Conservation (phyloP, 1,139 yeast genomes). For the Lodderomyces theae region DNA sequence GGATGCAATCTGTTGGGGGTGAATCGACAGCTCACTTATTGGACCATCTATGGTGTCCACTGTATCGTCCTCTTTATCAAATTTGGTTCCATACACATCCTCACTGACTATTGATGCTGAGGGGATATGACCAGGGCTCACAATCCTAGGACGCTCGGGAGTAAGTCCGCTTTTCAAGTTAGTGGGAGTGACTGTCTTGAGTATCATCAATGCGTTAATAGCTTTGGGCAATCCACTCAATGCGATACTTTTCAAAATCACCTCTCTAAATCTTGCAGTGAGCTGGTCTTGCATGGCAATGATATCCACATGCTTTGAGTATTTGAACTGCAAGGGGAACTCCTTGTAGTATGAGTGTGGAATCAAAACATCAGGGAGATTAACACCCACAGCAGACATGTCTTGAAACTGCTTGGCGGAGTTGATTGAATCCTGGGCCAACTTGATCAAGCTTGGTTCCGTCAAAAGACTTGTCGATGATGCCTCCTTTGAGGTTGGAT, state of each 20-base stretch:
- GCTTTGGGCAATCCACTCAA: conserved; percentile 81
- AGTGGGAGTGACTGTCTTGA: conserved; percentile 66
- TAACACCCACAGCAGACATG: conserved; percentile 42
- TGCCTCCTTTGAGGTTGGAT: conserved; percentile 6
- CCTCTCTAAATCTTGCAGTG: conserved; percentile 68
- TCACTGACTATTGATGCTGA: conserved; percentile 42
- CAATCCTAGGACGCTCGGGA: conserved; percentile 32
- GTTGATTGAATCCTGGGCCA: conserved; percentile 38
- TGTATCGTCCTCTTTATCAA: conserved; percentile 18
- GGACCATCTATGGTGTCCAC: conserved; percentile 47
- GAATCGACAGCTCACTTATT: conserved; percentile 31
- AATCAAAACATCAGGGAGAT: conserved; percentile 43
- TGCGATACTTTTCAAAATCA: conserved; percentile 73
- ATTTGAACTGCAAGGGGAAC: conserved; percentile 40
- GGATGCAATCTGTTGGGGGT: conserved; percentile 24
- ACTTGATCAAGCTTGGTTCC: conserved; percentile 22
- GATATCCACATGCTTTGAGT: conserved; percentile 30
- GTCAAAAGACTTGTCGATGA: conserved; percentile 19
- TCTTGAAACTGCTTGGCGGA: conserved; percentile 41
- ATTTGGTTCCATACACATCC: conserved; percentile 40
- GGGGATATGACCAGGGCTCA: conserved; percentile 35
- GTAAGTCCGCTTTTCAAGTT: conserved; percentile 27
- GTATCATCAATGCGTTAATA: conserved; percentile 69
- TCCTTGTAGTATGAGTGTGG: conserved; percentile 41
- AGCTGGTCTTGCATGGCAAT: conserved; percentile 36